Base-by-base conservation (phyloP, 305 asterid species). In the Fraxinus sp. region DNA sequence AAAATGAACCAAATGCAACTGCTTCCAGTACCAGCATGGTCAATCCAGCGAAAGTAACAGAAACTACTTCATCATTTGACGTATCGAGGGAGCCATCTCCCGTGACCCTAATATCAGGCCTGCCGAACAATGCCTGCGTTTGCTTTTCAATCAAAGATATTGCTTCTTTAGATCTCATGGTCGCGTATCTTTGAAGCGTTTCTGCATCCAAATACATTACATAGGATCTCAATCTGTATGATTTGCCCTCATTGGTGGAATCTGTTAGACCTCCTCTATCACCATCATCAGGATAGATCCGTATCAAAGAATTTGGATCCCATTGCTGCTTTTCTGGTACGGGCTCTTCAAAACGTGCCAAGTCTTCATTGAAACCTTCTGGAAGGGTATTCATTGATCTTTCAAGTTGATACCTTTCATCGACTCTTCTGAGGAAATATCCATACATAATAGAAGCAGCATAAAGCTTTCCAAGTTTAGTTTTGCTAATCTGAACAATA, bases 401-500 rank as follows among this genome's bases (percentile, higher is more conserved):
- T 13, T 70, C 76, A 30, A 70, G 76, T 70, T 70, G 76, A 70
- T 70, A 70, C 76, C 76, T 70, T 70, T 70, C 76, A 70, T 70
- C 76, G 22, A 70, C 76, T 70, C 76, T 70, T 97, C 82, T 89
- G 64, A 95, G 98, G 86, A 95, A 95, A 86, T 95, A 95, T 4
- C 99, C 99, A 30, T 95, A 95, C 99, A 95, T 95, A 41, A 94
- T 85, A 64, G 99, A 95, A 79, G 99, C 97, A 33, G 99, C 99
- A 66, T 95, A 95, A 70, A 95, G 95, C 90, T 95, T 94, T 71
- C 99, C 98, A 22, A 95, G 97, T 86, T 94, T 95, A 71, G 93
- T 84, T 88, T 95, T 95, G 82, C 95, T 94, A 71, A 95, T 93
- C 89, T 94, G 95, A 76, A 91, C 86, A 72, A 90, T 83, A 37